Conservation (phyloP, 495 filamentous ascomycete genomes). For the Thozetella sp. region DNA sequence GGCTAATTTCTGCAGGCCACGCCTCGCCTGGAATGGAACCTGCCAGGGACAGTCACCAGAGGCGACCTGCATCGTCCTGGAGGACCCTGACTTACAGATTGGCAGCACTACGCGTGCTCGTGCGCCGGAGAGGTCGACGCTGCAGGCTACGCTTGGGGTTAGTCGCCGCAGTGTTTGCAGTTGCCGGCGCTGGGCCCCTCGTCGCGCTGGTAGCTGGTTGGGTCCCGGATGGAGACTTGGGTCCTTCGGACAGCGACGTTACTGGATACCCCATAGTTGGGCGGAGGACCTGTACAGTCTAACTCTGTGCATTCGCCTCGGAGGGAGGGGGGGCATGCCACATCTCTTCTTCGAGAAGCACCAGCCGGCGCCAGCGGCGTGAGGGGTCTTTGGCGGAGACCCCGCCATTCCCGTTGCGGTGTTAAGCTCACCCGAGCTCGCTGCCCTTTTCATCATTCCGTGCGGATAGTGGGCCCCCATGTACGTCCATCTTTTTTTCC, state of each 20-base stretch:
- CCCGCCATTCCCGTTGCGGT: slow-evolving; percentile 1
- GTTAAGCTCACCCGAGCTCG: background rate
- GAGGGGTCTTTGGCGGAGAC: background rate
- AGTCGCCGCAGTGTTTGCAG: too few species aligned
- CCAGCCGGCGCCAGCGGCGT: background rate
- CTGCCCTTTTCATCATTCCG: slow-evolving; percentile 7
- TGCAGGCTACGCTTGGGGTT: background rate
- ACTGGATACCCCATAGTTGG: background rate
- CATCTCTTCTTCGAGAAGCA: background rate
- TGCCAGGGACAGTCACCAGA: background rate
- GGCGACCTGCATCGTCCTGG: background rate
- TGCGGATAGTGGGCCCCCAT: slow-evolving; percentile 5
- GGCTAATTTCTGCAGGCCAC: background rate
- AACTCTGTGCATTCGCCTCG: too few species aligned
- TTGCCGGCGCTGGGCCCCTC: too few species aligned
- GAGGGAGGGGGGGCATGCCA: background rate
- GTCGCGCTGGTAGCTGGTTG: too few species aligned
- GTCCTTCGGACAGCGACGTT: too few species aligned
- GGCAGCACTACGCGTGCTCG: background rate
- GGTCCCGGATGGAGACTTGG: too few species aligned
- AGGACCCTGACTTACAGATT: slow-evolving; percentile 1
- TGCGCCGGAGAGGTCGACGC: background rate
- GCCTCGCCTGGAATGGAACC: background rate
- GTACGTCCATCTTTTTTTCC: slow-evolving; percentile 10
- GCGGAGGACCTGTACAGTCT: too few species aligned